These are phyloP conservation scores for Dicorynia guianensis DNA, from an alignment of 306 rosid species.

Conservation along the genomic window DNA sequence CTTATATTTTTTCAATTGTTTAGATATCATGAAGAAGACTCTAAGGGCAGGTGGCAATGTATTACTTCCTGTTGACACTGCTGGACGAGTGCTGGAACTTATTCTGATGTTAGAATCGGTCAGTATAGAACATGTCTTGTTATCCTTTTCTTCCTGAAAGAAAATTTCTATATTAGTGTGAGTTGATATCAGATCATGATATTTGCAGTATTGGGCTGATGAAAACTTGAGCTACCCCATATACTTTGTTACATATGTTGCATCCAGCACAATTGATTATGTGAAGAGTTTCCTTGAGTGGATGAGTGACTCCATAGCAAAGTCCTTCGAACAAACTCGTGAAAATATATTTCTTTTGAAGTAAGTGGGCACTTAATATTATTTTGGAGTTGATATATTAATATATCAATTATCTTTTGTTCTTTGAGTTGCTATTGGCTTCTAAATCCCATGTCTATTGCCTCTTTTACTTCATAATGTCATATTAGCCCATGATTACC, in stretches of 20 bases:
- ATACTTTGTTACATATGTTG: constrained; percentile 80
- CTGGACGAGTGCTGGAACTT: constrained; percentile 90
- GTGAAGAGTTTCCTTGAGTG: constrained; percentile 95
- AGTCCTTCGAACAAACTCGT: constrained; percentile 93
- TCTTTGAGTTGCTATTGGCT: constrained; percentile 2
- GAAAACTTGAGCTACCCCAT: constrained; percentile 81
- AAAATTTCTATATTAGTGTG: neutral
- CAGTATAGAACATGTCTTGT: constrained; percentile 46
- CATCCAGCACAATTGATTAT: constrained; percentile 91
- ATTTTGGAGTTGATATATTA: constrained; percentile 19
- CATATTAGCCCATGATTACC: constrained; percentile 2
- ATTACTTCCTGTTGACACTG: constrained; percentile 88
- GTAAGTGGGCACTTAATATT: constrained; percentile 59
- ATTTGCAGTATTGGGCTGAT: constrained; percentile 92
- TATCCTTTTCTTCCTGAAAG: neutral
- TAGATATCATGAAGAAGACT: constrained; percentile 87
- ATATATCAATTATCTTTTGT: neutral
- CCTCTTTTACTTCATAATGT: neutral
- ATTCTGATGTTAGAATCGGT: constrained; percentile 86
- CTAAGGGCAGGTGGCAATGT: constrained; percentile 87
- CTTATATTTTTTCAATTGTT: constrained; percentile 36
- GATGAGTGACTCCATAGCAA: constrained; percentile 98
- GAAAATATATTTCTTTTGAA: constrained; percentile 87
- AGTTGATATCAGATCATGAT: constrained; percentile 45
- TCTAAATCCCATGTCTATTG: neutral